Conservation (phyloP, 805 yeast genomes). For the Candida jianshihensis region DNA sequence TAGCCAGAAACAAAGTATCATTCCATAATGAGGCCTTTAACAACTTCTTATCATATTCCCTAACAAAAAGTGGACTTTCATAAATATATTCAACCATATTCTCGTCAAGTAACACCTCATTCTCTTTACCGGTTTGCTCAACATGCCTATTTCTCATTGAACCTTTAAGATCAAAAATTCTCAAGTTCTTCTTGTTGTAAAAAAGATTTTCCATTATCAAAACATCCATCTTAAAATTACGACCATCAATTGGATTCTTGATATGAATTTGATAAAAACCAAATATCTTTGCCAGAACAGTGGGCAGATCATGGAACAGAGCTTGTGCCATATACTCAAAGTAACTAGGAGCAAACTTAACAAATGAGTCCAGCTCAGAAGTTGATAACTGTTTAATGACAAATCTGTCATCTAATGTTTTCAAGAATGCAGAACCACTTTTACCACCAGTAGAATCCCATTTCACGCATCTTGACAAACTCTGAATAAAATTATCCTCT, state of each 20-base stretch:
- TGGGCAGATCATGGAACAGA: conserved; percentile 88
- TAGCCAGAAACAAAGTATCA: conserved; percentile 87
- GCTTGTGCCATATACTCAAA: conserved; percentile 95
- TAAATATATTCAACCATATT: conserved; percentile 97
- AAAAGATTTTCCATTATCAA: conserved; percentile 94
- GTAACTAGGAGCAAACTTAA: conserved; percentile 92
- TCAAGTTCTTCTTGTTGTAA: conserved; percentile 69
- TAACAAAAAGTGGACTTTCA: conserved; percentile 90
- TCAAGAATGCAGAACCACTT: conserved; percentile 89
- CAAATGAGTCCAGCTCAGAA: conserved; percentile 86
- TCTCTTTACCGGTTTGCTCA: conserved; percentile 90
- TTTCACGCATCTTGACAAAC: conserved; percentile 85
- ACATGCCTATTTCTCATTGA: conserved; percentile 97
- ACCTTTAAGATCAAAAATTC: conserved; percentile 94
- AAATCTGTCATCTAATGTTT: conserved; percentile 84
- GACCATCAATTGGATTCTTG: conserved; percentile 68
- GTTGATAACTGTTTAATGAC: conserved; percentile 85
- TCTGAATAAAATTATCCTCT: conserved; percentile 70
- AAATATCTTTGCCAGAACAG: conserved; percentile 88
- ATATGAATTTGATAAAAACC: conserved; percentile 95
- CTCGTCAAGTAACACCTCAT: conserved; percentile 91
- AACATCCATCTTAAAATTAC: conserved; percentile 78
- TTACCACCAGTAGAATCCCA: conserved; percentile 98
- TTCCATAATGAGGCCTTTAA: conserved; percentile 88
- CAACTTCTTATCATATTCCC: conserved; percentile 84